phyloP scores from a whole-genome alignment of 2,329 filamentous ascomycete species.

The Xylaria sp. region DNA sequence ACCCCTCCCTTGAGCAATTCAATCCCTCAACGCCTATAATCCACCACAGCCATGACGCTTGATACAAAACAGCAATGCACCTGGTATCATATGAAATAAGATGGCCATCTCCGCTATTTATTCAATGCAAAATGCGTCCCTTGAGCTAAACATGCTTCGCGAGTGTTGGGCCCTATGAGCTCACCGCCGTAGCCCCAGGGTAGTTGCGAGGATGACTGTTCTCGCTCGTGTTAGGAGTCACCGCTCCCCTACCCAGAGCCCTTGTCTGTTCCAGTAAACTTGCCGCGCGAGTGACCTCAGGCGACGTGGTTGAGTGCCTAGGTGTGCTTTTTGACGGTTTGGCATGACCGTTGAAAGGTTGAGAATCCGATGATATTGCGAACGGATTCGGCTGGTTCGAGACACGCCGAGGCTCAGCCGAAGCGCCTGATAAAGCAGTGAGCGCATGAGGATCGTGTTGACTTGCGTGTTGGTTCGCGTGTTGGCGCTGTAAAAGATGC shows the following conservation, averaged over 20 bases:
- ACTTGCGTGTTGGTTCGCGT: slow-evolving; percentile 52
- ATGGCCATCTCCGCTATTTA: slow-evolving; percentile 43
- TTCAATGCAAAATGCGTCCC: slow-evolving; percentile 38
- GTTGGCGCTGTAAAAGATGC: slow-evolving; percentile 55
- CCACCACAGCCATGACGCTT: slow-evolving; percentile 42
- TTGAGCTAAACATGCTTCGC: slow-evolving; percentile 12
- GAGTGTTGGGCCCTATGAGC: slow-evolving; percentile 23
- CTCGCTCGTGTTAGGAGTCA: slow-evolving; percentile 48
- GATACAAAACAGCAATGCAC: slow-evolving; percentile 45
- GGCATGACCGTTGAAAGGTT: slow-evolving; percentile 47
- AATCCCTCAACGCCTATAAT: slow-evolving; percentile 35
- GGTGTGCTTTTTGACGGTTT: slow-evolving; percentile 43
- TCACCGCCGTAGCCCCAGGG: slow-evolving; percentile 39
- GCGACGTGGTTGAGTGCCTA: slow-evolving; percentile 54
- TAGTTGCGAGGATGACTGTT: slow-evolving; percentile 47
- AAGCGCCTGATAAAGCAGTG: slow-evolving; percentile 47
- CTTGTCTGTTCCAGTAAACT: slow-evolving; percentile 50
- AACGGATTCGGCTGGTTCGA: slow-evolving; percentile 54
- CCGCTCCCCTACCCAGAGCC: slow-evolving; percentile 46
- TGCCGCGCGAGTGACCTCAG: slow-evolving; percentile 57
- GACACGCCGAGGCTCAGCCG: slow-evolving; percentile 53
- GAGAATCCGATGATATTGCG: slow-evolving; percentile 50
- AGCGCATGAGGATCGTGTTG: slow-evolving; percentile 50
- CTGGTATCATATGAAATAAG: slow-evolving; percentile 41
- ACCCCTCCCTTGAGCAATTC: not conserved